A percentile compares a stretch with the other conserved stretches of the same genome.
These are phyloP conservation scores for Exophiala oligosperma DNA, from an alignment of 2,329 filamentous ascomycete species.

Conservation along the genomic window DNA sequence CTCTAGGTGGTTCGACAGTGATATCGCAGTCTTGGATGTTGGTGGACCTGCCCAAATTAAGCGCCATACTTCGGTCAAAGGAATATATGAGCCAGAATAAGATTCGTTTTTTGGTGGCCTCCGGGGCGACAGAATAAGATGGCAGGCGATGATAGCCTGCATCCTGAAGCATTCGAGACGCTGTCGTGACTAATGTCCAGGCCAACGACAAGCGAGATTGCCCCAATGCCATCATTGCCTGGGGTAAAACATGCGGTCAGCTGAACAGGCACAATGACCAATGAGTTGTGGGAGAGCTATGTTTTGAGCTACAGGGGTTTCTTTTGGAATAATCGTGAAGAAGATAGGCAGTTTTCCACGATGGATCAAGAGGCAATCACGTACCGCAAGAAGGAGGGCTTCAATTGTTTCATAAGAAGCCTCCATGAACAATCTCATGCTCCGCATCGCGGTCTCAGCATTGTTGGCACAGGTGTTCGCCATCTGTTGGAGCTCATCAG, in stretches of 20 bases:
- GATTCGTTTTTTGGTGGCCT: conserved; percentile 30
- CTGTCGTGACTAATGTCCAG: conserved; percentile 63
- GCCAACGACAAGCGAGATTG: conserved; percentile 62
- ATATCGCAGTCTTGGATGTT: conserved; percentile 63
- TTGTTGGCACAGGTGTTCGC: conserved; percentile 43
- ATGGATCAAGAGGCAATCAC: too few relatives aligned
- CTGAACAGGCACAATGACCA: too few relatives aligned
- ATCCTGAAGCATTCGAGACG: conserved; percentile 61
- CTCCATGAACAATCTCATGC: conserved; percentile 58
- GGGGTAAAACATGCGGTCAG: not conserved
- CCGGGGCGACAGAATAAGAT: conserved; percentile 27
- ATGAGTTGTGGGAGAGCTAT: not conserved
- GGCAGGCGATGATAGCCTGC: conserved; percentile 60
- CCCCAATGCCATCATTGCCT: conserved; percentile 64
- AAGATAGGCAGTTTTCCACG: too few relatives aligned
- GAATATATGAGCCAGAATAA: conserved; percentile 63
- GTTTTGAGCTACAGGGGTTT: not conserved
- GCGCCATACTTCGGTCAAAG: conserved; percentile 58
- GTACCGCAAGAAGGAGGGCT: conserved; percentile 59
- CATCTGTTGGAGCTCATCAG: conserved; percentile 34
- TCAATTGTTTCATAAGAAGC: conserved; percentile 58
- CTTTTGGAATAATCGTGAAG: conserved; percentile 25
- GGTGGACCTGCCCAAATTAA: conserved; percentile 60
- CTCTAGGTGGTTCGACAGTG: conserved; percentile 43
- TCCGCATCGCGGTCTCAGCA: conserved; percentile 45